phyloP scores from a whole-genome alignment of 1,284 basidiomycete species.

The Somion occarium region DNA sequence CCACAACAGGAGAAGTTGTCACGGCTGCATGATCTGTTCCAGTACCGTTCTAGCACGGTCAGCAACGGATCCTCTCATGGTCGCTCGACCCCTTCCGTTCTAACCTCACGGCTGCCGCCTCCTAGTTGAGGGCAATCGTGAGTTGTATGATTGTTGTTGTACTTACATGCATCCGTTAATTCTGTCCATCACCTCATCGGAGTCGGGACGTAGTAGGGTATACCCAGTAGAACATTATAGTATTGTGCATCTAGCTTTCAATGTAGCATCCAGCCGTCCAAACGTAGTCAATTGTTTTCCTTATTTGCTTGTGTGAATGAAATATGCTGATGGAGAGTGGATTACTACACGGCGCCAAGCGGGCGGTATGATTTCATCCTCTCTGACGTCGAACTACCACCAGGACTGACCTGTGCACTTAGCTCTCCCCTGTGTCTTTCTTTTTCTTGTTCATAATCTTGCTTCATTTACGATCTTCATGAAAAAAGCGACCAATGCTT shows the following conservation, averaged over 20 bases:
- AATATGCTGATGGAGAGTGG: too few species aligned
- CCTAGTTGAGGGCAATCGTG: conserved; percentile 11
- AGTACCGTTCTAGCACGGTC: conserved; percentile 68
- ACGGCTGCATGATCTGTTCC: conserved; percentile 73
- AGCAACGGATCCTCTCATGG: conserved; percentile 59
- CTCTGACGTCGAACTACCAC: not conserved
- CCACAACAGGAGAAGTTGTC: conserved; percentile 57
- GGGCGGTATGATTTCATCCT: not conserved
- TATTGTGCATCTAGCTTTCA: conserved; percentile 8
- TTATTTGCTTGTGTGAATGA: too few species aligned
- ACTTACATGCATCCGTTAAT: conserved; percentile 22
- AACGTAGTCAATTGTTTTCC: too few species aligned
- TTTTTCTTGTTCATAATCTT: not conserved
- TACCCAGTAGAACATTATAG: conserved; percentile 7
- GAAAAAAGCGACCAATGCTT: conserved; percentile 12
- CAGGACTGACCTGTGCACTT: not conserved
- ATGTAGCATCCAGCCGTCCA: conserved; percentile 3
- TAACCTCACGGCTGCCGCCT: conserved; percentile 15
- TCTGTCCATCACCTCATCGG: conserved; percentile 9
- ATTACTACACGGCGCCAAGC: too few species aligned
- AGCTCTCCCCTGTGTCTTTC: not conserved
- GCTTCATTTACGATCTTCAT: conserved; percentile 13
- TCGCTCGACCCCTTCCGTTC: conserved; percentile 22
- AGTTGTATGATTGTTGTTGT: conserved; percentile 7
- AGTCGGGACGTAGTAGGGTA: not conserved